Percentiles rank a stretch among this genome's conserved stretches.
Evolutionary conservation across 306 rosid species (phyloP).

Genomic region (Potentilla sterilis): DNA sequence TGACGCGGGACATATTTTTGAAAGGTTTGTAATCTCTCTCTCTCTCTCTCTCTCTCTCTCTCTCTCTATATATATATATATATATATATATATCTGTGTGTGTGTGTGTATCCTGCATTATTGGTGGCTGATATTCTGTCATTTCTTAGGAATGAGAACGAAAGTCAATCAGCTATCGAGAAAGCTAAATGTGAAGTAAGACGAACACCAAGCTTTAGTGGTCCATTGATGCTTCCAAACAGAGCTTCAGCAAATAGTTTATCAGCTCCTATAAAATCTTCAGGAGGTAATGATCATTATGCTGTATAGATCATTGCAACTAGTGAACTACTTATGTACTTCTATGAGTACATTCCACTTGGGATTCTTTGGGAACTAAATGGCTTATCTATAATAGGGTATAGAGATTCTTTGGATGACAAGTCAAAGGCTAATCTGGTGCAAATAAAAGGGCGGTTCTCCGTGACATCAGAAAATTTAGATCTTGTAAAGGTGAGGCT

Average conservation of each 20-base stretch:
- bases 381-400: constrained; percentile 54
- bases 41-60: constrained; percentile 3
- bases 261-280: constrained; percentile 95
- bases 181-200: constrained; percentile 57
- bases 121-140: constrained; percentile 20
- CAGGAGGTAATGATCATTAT: constrained; percentile 72
- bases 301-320: constrained; percentile 13
- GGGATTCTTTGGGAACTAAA: constrained; percentile 22
- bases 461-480: constrained; percentile 94
- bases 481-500: constrained; percentile 87
- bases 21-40: constrained; percentile 40
- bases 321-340: constrained; percentile 16
- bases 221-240: constrained; percentile 97
- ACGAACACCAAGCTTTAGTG: constrained; percentile 90
- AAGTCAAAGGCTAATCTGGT: constrained; percentile 90
- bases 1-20: constrained; percentile 59
- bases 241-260: constrained; percentile 99
- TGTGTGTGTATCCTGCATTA: background rate
- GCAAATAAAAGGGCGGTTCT: constrained; percentile 96
- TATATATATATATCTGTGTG: too few species aligned
- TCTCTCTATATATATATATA: too few species aligned
- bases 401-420: constrained; percentile 89
- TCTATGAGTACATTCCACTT: constrained; percentile 5
- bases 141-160: constrained; percentile 70
- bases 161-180: constrained; percentile 47